These are phyloP conservation scores for Ustilago lituana DNA, from an alignment of 1,284 basidiomycete species.

Conservation along the genomic window DNA sequence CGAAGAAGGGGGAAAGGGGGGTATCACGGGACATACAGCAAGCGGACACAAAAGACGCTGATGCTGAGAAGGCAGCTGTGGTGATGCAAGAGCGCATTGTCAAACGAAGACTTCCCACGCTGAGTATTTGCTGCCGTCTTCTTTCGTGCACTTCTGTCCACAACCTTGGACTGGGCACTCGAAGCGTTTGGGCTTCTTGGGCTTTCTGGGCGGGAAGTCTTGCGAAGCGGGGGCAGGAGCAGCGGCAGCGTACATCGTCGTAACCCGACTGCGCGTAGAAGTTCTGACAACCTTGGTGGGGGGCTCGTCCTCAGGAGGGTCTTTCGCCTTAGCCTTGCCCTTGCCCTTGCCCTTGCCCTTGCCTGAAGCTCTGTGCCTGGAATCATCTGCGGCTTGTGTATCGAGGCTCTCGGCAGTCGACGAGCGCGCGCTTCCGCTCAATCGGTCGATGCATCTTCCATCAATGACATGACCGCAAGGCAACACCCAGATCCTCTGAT, in stretches of 20 bases:
- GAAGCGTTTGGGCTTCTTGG: slow-evolving; percentile 48
- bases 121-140: slow-evolving; percentile 42
- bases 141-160: slow-evolving; percentile 53
- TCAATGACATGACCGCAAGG: slow-evolving; percentile 64
- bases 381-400: no score
- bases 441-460: slow-evolving; percentile 52
- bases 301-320: slow-evolving; percentile 17
- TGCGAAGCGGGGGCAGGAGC: slow-evolving; percentile 1
- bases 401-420: no score
- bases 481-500: slow-evolving; percentile 56
- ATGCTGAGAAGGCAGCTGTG: not conserved
- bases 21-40: slow-evolving; percentile 6
- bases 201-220: slow-evolving; percentile 8
- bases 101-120: slow-evolving; percentile 36
- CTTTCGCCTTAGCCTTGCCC: slow-evolving; percentile 36
- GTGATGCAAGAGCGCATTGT: not conserved
- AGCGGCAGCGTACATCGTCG: no score
- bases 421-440: no score
- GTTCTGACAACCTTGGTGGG: slow-evolving; percentile 17
- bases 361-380: no score
- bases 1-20: not conserved
- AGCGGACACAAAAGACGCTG: not conserved
- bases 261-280: slow-evolving; percentile 12
- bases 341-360: slow-evolving; percentile 15
- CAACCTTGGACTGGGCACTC: slow-evolving; percentile 58